Evolutionary conservation across 495 filamentous ascomycete genomes (phyloP).

Genomic region (Beverwykella pulmonaria): DNA sequence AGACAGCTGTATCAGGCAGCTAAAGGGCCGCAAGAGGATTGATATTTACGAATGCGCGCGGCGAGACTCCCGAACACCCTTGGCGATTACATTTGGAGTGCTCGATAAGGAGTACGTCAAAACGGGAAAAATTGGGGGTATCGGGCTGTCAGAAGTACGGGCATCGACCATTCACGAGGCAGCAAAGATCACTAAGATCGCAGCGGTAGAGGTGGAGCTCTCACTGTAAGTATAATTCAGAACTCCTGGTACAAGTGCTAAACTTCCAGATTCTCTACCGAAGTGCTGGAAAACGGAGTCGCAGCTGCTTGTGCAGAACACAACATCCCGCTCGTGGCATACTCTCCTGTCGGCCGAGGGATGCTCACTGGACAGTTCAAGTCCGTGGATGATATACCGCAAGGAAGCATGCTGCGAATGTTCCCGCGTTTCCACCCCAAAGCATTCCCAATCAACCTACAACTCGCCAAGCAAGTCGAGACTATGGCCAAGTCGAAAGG

Average conservation of each 20-base stretch:
- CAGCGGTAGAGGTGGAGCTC: not conserved
- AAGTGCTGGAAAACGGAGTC: conserved; percentile 43
- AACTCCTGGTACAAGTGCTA: not conserved
- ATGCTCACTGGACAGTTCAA: conserved; percentile 50
- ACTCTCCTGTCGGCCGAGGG: conserved; percentile 57
- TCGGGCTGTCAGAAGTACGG: conserved; percentile 26
- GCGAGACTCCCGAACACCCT: conserved; percentile 11
- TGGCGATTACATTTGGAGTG: conserved; percentile 7
- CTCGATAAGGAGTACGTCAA: conserved; percentile 7
- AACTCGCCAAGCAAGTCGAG: conserved; percentile 66
- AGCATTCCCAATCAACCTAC: conserved; percentile 69
- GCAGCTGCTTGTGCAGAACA: not conserved
- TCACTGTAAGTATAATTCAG: conserved; percentile 1
- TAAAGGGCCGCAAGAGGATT: conserved; percentile 31
- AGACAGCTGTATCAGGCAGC: conserved; percentile 21
- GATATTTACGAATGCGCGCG: conserved; percentile 38
- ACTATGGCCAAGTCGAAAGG: conserved; percentile 68
- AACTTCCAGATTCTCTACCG: not conserved
- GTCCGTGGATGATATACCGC: conserved; percentile 59
- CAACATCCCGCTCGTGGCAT: conserved; percentile 53
- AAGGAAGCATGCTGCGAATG: conserved; percentile 53
- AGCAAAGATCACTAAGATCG: not conserved
- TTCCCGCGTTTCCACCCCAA: conserved; percentile 68
- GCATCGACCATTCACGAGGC: conserved; percentile 15
- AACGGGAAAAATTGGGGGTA: conserved; percentile 21